These are phyloP conservation scores for Penicillium sp. DNA, from an alignment of 2,329 filamentous ascomycete genomes.

Conservation along the genomic window DNA sequence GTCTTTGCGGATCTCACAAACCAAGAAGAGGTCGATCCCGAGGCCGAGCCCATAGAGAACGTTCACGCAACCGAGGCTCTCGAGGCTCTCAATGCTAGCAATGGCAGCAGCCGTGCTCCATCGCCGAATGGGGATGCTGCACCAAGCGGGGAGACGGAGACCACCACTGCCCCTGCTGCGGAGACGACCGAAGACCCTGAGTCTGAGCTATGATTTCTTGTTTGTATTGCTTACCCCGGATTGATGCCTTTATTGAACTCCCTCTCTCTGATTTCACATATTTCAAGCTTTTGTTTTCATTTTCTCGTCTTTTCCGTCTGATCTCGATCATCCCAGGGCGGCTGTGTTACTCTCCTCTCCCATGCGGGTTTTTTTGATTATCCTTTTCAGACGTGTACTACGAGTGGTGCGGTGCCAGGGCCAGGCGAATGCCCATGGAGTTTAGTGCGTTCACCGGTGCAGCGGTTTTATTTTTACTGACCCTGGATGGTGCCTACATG, in stretches of 20 bases:
- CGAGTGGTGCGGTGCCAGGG: conserved; percentile 18
- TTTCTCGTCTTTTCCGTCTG: conserved; percentile 7
- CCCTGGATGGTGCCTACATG: not conserved
- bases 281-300: conserved; percentile 5
- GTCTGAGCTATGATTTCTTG: conserved; percentile 11
- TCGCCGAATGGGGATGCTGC: conserved; percentile 31
- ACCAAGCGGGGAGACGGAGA: conserved; percentile 23
- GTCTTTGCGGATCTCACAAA: conserved; percentile 52
- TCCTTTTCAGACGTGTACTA: conserved; percentile 24
- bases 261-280: not conserved
- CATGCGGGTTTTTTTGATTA: conserved; percentile 13
- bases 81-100: conserved; percentile 45
- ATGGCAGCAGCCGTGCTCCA: conserved; percentile 36
- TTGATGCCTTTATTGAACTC: conserved; percentile 9
- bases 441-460: conserved; percentile 4
- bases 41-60: conserved; percentile 43
- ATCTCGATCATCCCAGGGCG: conserved; percentile 7
- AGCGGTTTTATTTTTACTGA: not conserved
- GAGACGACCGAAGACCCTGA: conserved; percentile 2
- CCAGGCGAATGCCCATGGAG: conserved; percentile 22
- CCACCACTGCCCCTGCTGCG: not conserved
- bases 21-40: conserved; percentile 45
- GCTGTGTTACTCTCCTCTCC: conserved; percentile 9
- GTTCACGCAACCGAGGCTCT: conserved; percentile 52
- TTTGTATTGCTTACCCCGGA: conserved; percentile 3